Evolutionary conservation across 306 rosid species (phyloP), one percentile per base, ranked within the genome.

Genomic region (Betula pendula): DNA sequence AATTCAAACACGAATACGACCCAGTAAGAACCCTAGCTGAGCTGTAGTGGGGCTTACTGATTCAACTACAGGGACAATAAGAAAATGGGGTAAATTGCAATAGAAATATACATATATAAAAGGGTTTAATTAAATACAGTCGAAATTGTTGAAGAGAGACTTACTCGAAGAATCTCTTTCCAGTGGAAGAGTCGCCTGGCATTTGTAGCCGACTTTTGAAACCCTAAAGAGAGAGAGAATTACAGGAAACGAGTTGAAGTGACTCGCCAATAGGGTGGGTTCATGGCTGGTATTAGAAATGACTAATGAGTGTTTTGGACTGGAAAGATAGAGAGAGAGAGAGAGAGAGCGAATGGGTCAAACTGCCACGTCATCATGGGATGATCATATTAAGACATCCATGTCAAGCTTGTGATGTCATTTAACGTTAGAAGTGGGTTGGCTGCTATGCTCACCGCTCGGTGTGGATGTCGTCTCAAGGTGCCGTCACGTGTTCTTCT

Each of bases 1-100:
- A 76, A 84, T 80, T 87, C 86, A 87, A 86, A 87, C 44, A 53
- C 80, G 83, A 88, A 83, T 77, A 45, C 8, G 88, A 83, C 89
- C 67, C 79, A 81, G 85, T 70, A 85, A 71, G 15, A 75, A 67
- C 55, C 53, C 69, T 38, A 68, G 77, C 69, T 51, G 47, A 76
- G 82, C 81, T 51, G 47, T 40, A 56, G 76, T 65, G 6, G 78
- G 70, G 68, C 51, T 45, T 33, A 69, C 81, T 35, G 81, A 74
- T 75, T 81, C 73, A 9, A 75, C 70, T 71, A 24, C 8, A 68
- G 22, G 70, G 42, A 77, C 75, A 13, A 60, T 2, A 52, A 49
- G 62, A 73, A 53, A 50, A 42, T 20, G 38, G 27, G 29, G n/a
- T 67, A 77, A 20, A 71, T 66, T 65, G 35, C 50, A 27, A 75